Percentiles rank a stretch among this genome's conserved stretches.
These are phyloP conservation scores for Clarireedia homoeocarpa DNA, from an alignment of 2,329 filamentous ascomycete genomes.

Conservation along the genomic window DNA sequence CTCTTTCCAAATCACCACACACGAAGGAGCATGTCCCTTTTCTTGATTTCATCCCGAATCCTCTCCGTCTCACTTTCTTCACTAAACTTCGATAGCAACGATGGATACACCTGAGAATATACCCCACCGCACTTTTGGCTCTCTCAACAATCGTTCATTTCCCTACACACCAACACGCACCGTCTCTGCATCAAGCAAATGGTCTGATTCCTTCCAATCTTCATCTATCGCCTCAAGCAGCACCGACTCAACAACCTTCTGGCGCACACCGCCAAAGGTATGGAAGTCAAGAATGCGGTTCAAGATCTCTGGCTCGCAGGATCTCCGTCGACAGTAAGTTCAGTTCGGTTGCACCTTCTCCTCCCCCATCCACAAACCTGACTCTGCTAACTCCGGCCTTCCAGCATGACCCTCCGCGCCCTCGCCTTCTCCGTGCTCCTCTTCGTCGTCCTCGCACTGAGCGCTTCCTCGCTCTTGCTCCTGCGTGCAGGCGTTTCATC, in stretches of 20 bases:
- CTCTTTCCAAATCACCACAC: too few relatives aligned
- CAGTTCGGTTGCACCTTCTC: neutral
- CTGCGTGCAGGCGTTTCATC: neutral
- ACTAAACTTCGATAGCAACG: too few relatives aligned
- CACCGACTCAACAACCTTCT: constrained; percentile 18
- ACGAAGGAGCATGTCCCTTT: neutral
- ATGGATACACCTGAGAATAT: constrained; percentile 16
- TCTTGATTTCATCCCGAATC: neutral
- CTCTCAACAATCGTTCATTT: constrained; percentile 7
- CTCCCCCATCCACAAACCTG: neutral
- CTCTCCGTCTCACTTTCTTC: neutral
- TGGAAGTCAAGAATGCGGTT: constrained; percentile 6
- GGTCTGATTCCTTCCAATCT: neutral
- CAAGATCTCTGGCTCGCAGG: constrained; percentile 1
- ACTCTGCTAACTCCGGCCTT: neutral
- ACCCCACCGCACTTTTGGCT: constrained; percentile 9
- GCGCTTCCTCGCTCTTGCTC: neutral
- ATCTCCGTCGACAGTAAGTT: constrained; percentile 12
- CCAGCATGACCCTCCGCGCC: constrained; percentile 5
- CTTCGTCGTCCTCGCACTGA: neutral
- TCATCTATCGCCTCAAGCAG: constrained; percentile 4
- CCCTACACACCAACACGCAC: constrained; percentile 17
- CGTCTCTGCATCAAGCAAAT: constrained; percentile 12
- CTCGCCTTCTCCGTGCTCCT: constrained; percentile 5
- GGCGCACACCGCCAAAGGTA: constrained; percentile 19